Evolutionary conservation across 2,329 filamentous ascomycete genomes (phyloP), one percentile per base, ranked within the genome.

Genomic region (Aspergillus felis): DNA sequence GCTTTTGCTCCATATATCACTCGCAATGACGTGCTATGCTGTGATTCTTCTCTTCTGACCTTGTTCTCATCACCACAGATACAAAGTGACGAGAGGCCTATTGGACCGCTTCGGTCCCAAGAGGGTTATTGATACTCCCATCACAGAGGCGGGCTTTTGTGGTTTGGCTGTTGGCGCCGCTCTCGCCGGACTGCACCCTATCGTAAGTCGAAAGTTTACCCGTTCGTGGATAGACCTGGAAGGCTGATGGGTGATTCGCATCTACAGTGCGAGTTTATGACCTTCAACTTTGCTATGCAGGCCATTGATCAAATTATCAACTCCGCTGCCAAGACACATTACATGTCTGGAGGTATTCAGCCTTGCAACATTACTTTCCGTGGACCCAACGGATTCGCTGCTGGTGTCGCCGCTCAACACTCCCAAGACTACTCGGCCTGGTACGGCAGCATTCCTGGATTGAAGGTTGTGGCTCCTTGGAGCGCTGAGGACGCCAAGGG

Each of bases 281-380:
- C 94, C 72, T 97, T 96, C 87, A 99, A 99, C 86, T 97, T 97
- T 76, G 93, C 94, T 78, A 99, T 99, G 94, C 94, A 99, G 82
- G 91, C 94, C 75, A 99, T 99, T 78, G 94, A 99, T 78, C 94
- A 99, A 78, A 91, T 99, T 75, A 92, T 99, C 86, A 99, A 99
- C 87, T 97, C 93, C 51, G 94, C 84, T 68, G 94, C 92, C 74
- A 99, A 99, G 85, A 99, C 94, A 57, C 93, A 99, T 74, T 99
- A 99, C 84, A 99, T 99, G 94, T 97, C 94, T 64, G 94, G 94
- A 71, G 94, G 94, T 78, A 97, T 97, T 78, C 94, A 99, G 81
- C 94, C 94, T 70, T 99, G 94, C 82, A 97, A 97, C 83, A 93
- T 99, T 80, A 97, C 94, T 68, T 99, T 99, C 89, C 92, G 94